A percentile compares a stretch with the other conserved stretches of the same genome.
Evolutionary conservation across 1,284 basidiomycete genomes (phyloP).

Genomic region (Cryptococcus jaspeensis): DNA sequence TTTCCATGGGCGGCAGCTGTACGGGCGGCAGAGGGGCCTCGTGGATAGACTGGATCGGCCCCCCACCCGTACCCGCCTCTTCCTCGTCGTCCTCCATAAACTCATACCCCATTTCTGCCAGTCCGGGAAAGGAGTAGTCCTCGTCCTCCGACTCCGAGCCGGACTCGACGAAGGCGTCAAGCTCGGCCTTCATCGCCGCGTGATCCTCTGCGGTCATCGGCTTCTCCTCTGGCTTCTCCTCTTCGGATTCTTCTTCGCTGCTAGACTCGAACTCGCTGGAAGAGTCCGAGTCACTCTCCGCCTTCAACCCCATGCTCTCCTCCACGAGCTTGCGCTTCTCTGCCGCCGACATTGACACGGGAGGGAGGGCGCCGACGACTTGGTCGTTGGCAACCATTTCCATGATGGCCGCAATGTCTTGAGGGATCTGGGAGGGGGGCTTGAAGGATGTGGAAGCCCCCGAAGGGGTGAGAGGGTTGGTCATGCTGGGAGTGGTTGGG

Average conservation of each 20-base stretch:
- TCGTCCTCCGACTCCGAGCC: slow-evolving; percentile 17
- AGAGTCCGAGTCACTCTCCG: slow-evolving; percentile 18
- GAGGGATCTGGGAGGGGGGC: slow-evolving; percentile 29
- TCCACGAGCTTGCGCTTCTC: slow-evolving; percentile 39
- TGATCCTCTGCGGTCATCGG: slow-evolving; percentile 32
- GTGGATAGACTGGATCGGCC: slow-evolving; percentile 47
- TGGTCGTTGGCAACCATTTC: slow-evolving; percentile 42
- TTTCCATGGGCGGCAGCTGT: slow-evolving; percentile 38
- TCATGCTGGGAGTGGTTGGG: not conserved
- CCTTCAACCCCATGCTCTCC: slow-evolving; percentile 25
- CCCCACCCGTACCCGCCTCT: slow-evolving; percentile 19
- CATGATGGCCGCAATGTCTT: slow-evolving; percentile 45
- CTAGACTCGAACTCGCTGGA: slow-evolving; percentile 33
- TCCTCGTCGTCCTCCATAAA: slow-evolving; percentile 29
- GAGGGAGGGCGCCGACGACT: slow-evolving; percentile 41
- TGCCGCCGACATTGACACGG: slow-evolving; percentile 30
- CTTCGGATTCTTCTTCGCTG: slow-evolving; percentile 26
- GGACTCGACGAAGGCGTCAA: slow-evolving; percentile 22
- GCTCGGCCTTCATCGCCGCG: slow-evolving; percentile 22
- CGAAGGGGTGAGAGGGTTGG: not conserved
- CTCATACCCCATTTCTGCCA: slow-evolving; percentile 10
- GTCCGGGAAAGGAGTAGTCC: slow-evolving; percentile 5
- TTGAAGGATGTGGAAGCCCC: slow-evolving; percentile 17
- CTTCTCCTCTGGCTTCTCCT: slow-evolving; percentile 11
- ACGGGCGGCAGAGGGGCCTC: slow-evolving; percentile 49